These are phyloP conservation scores for Microdochium trichocladiopsis DNA, from an alignment of 2,329 filamentous ascomycete species.

Conservation along the genomic window DNA sequence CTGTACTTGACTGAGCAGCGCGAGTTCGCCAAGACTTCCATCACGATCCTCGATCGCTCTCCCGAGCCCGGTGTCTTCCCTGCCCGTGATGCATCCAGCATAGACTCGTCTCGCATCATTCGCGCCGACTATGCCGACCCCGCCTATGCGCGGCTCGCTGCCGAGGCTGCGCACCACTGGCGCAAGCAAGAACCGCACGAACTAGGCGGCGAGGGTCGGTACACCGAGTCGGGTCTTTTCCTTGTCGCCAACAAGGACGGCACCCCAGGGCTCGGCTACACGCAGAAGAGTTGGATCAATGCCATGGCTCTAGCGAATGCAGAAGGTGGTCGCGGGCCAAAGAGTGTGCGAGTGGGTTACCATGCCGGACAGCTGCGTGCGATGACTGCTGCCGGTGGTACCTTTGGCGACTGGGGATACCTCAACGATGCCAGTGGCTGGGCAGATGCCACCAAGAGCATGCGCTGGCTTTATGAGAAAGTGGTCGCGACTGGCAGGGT, in stretches of 20 bases:
- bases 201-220: slow-evolving; percentile 58
- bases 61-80: slow-evolving; percentile 45
- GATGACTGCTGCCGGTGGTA: slow-evolving; percentile 38
- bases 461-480: slow-evolving; percentile 54
- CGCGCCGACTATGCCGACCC: slow-evolving; percentile 74
- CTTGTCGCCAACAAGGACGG: slow-evolving; percentile 46
- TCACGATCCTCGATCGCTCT: slow-evolving; percentile 54
- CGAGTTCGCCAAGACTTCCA: slow-evolving; percentile 41
- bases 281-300: slow-evolving; percentile 53
- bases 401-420: slow-evolving; percentile 61
- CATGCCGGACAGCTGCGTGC: slow-evolving; percentile 33
- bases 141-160: slow-evolving; percentile 68
- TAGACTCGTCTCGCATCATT: slow-evolving; percentile 59
- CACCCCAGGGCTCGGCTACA: slow-evolving; percentile 45
- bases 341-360: slow-evolving; percentile 37
- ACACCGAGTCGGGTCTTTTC: slow-evolving; percentile 62
- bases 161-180: slow-evolving; percentile 64
- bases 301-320: slow-evolving; percentile 42
- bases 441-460: slow-evolving; percentile 68
- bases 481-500: slow-evolving; percentile 50
- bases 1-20: slow-evolving; percentile 50
- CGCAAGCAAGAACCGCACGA: slow-evolving; percentile 47
- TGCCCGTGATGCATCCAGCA: slow-evolving; percentile 49
- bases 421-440: slow-evolving; percentile 70
- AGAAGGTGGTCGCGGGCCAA: slow-evolving; percentile 21